phyloP scores from a whole-genome alignment of 2,329 filamentous ascomycete species.

The Sarocladiaceae sp. region DNA sequence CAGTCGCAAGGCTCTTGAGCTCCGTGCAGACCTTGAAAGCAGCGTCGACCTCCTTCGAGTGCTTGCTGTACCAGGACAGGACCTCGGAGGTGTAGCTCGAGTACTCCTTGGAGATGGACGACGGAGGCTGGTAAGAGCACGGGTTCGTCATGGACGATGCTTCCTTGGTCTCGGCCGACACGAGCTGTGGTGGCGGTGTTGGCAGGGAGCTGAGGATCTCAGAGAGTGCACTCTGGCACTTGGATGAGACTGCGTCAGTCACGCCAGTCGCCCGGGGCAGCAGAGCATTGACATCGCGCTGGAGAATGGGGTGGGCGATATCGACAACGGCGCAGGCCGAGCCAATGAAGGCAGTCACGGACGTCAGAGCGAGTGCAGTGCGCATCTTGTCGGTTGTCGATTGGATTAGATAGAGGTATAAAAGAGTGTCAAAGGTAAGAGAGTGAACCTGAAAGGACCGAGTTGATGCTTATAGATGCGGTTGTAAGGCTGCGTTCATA shows the following conservation, averaged over 20 bases:
- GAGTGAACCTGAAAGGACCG: too few relatives aligned
- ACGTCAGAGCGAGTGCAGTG: not conserved
- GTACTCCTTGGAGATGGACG: conserved; percentile 26
- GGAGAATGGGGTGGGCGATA: not conserved
- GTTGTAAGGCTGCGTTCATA: too few relatives aligned
- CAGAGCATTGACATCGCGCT: not conserved
- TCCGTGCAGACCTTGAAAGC: conserved; percentile 23
- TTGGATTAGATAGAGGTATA: too few relatives aligned
- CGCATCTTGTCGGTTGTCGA: not conserved
- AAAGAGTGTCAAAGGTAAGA: too few relatives aligned
- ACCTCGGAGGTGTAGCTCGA: conserved; percentile 26
- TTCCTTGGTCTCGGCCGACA: not conserved
- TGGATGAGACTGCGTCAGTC: not conserved
- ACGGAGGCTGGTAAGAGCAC: conserved; percentile 26
- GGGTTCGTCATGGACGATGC: conserved; percentile 14
- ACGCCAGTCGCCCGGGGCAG: not conserved
- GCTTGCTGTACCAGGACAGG: conserved; percentile 24
- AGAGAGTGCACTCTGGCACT: not conserved
- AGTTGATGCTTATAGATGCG: too few relatives aligned
- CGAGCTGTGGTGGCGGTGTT: not conserved
- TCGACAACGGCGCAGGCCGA: not conserved
- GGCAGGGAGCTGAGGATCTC: not conserved
- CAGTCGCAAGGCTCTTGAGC: conserved; percentile 14
- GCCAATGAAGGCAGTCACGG: not conserved
- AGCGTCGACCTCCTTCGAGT: conserved; percentile 22